These are phyloP conservation scores for Teunomyces tritomae DNA, from an alignment of 805 yeast species.

Conservation along the genomic window DNA sequence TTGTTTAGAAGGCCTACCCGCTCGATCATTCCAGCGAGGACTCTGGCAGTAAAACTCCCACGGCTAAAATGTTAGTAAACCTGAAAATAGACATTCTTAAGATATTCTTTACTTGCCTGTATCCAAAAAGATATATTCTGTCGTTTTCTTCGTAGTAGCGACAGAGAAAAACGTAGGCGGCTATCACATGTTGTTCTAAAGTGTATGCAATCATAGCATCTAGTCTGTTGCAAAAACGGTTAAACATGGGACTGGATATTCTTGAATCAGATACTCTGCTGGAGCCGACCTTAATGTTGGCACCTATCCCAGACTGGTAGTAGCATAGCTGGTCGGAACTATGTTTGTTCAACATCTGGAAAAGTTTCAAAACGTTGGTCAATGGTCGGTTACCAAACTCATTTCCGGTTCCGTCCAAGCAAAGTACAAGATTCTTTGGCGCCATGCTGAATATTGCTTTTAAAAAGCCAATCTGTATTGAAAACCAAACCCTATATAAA, in stretches of 20 bases:
- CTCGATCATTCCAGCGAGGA: constrained; percentile 63
- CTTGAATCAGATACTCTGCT: constrained; percentile 19
- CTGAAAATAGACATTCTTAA: background rate
- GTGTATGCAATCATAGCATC: constrained; percentile 55
- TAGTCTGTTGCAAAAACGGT: constrained; percentile 9
- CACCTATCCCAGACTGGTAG: constrained; percentile 70
- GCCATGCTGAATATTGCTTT: background rate
- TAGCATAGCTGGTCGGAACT: constrained; percentile 50
- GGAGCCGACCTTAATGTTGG: constrained; percentile 42
- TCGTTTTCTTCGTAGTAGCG: constrained; percentile 49
- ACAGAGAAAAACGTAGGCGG: constrained; percentile 56
- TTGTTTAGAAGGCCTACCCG: constrained; percentile 55
- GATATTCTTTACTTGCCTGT: constrained; percentile 27
- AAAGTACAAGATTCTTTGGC: constrained; percentile 47
- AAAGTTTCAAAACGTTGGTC: constrained; percentile 54
- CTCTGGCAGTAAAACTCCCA: constrained; percentile 66
- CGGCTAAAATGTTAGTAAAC: constrained; percentile 27
- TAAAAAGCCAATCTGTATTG: background rate
- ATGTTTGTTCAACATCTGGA: constrained; percentile 49
- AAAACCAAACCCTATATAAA: constrained; percentile 6
- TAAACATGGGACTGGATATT: constrained; percentile 8
- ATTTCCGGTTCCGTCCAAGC: constrained; percentile 64
- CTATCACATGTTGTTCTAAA: constrained; percentile 53
- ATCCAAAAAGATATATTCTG: constrained; percentile 56
- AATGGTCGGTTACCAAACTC: constrained; percentile 56